phyloP scores from a whole-genome alignment of 768 basidiomycete genomes.

The Boletus rubescentipes region DNA sequence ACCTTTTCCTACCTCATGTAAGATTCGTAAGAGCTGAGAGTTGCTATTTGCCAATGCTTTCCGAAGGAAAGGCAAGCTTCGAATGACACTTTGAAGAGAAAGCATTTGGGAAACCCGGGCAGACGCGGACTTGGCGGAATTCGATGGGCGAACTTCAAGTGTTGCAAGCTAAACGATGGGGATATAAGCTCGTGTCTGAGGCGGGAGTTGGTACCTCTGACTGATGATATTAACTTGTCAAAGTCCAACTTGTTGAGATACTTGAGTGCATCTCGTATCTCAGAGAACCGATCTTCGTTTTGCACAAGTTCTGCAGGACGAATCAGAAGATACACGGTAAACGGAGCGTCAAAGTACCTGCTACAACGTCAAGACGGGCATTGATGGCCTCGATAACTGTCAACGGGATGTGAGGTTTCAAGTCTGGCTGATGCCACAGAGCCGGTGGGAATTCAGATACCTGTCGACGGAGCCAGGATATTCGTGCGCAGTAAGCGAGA shows the following conservation, averaged over 20 bases:
- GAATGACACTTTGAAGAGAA: conserved; percentile 69
- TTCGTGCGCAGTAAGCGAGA: conserved; percentile 75
- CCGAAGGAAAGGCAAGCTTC: conserved; percentile 60
- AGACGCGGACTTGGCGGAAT: conserved; percentile 61
- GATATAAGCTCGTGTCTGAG: background rate
- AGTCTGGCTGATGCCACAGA: background rate
- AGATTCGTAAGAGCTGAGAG: conserved; percentile 60
- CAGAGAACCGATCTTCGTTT: conserved; percentile 69
- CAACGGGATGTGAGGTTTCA: background rate
- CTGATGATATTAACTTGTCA: conserved; percentile 79
- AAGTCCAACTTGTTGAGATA: conserved; percentile 79
- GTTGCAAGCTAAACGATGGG: conserved; percentile 54
- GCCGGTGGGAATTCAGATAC: conserved; percentile 35
- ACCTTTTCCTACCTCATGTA: conserved; percentile 49
- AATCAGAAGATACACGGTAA: background rate
- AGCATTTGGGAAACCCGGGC: conserved; percentile 78
- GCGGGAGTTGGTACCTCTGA: conserved; percentile 26
- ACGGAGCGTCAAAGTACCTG: conserved; percentile 46
- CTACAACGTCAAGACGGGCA: conserved; percentile 82
- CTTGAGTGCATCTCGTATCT: conserved; percentile 67
- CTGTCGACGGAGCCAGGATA: conserved; percentile 78
- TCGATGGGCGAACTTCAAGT: conserved; percentile 55
- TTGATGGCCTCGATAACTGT: conserved; percentile 55
- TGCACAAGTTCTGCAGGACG: conserved; percentile 63
- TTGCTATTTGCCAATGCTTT: conserved; percentile 58